A percentile compares a stretch with the other conserved stretches of the same genome.
Evolutionary conservation across 2,329 filamentous ascomycete species (phyloP).

Genomic region (Diaporthe australafricana): DNA sequence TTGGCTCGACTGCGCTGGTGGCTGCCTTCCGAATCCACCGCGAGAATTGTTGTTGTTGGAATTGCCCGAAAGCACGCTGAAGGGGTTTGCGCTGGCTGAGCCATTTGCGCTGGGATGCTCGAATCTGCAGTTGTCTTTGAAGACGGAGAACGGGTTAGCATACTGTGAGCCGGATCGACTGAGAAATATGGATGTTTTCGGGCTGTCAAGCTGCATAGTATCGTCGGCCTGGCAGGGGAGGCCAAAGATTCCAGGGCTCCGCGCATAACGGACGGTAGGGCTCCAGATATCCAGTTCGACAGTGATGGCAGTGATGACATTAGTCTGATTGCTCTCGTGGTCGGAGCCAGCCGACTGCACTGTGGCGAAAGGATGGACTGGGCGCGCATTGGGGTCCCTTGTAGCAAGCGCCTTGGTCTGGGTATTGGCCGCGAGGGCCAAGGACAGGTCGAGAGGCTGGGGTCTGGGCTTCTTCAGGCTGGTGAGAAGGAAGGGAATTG

Average conservation of each 20-base stretch:
- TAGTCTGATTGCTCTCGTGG: neutral
- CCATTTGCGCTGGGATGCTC: constrained; percentile 61
- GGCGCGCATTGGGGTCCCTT: constrained; percentile 7
- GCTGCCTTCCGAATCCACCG: constrained; percentile 48
- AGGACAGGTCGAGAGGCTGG: neutral
- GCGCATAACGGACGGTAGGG: neutral
- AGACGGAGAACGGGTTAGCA: constrained; percentile 29
- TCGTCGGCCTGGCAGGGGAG: neutral
- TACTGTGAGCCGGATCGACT: neutral
- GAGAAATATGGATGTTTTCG: neutral
- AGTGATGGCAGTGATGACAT: neutral
- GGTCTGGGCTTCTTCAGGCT: neutral
- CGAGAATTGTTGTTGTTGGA: constrained; percentile 57
- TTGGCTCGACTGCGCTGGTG: constrained; percentile 40
- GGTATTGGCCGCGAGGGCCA: neutral
- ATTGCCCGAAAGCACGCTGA: constrained; percentile 37
- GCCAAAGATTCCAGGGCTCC: neutral
- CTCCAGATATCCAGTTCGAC: constrained; percentile 6
- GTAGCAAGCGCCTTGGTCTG: neutral
- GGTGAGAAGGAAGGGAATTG: constrained; percentile 7
- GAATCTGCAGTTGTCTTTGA: constrained; percentile 63
- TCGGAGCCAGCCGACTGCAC: neutral
- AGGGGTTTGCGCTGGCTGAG: constrained; percentile 43
- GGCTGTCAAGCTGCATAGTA: constrained; percentile 14
- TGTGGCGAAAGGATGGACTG: neutral